These are phyloP conservation scores for Quercus phellos DNA, from an alignment of 331 rosid genomes.

Conservation along the genomic window DNA sequence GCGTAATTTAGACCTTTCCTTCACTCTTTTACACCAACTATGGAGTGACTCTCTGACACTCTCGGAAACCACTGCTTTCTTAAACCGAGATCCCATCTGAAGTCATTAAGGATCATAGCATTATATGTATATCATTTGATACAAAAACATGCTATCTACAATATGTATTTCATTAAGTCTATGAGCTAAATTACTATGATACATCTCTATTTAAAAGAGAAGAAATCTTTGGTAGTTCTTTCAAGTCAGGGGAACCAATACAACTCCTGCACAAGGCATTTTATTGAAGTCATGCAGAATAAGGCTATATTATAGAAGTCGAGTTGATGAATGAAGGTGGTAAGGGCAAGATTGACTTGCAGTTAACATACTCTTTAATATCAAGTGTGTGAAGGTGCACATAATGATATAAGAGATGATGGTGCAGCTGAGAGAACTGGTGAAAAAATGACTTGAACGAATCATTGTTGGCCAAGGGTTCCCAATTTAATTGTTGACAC, in stretches of 20 bases:
- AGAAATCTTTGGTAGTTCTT: too few species aligned
- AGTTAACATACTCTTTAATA: not conserved
- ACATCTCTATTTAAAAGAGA: too few species aligned
- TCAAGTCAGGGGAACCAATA: too few species aligned
- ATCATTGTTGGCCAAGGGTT: not conserved
- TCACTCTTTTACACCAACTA: slow-evolving; percentile 96
- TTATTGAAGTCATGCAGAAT: too few species aligned
- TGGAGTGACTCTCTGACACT: slow-evolving; percentile 89
- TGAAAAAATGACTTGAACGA: not conserved
- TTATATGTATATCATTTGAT: not conserved
- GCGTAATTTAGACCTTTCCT: slow-evolving; percentile 64
- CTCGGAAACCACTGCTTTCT: slow-evolving; percentile 80
- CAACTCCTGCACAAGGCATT: too few species aligned
- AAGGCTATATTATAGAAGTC: not conserved
- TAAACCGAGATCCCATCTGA: slow-evolving; percentile 87
- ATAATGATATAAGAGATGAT: not conserved
- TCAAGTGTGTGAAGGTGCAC: not conserved
- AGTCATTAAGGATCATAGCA: not conserved
- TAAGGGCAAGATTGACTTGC: not conserved
- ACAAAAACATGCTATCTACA: not conserved
- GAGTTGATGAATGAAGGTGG: not conserved
- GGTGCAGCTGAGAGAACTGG: not conserved
- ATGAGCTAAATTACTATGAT: not conserved
- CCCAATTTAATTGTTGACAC: not conserved
- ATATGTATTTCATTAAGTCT: not conserved